Conservation (phyloP, 441 rosid genomes). For the Gossypium schwendimanii region DNA sequence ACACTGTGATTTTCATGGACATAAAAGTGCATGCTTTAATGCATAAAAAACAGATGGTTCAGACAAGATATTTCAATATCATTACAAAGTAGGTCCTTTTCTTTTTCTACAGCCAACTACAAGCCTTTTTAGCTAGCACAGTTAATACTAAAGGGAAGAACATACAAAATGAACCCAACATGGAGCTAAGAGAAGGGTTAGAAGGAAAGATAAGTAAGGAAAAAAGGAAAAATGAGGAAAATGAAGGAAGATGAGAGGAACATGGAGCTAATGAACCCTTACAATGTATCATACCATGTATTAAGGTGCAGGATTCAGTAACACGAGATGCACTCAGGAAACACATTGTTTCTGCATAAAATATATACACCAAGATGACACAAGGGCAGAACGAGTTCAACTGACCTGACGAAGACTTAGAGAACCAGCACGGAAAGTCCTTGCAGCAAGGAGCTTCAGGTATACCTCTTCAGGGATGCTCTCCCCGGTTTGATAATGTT, state of each 20-base stretch:
- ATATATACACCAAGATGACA: not conserved
- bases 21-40: not conserved
- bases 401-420: slow-evolving; percentile 83
- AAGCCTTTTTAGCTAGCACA: not conserved
- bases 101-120: not conserved
- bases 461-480: slow-evolving; percentile 79
- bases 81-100: not conserved
- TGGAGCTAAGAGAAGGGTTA: not conserved
- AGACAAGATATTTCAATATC: not conserved
- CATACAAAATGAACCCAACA: not conserved
- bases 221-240: not conserved
- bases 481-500: slow-evolving; percentile 79
- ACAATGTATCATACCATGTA: not conserved
- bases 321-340: not conserved
- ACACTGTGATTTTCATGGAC: not conserved
- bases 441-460: slow-evolving; percentile 80
- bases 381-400: not conserved
- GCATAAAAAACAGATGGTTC: not conserved
- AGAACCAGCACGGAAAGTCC: slow-evolving; percentile 87
- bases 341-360: not conserved
- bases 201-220: not conserved
- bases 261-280: not conserved
- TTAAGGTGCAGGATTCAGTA: not conserved
- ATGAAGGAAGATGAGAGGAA: not conserved
- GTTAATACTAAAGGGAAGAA: not conserved